phyloP scores from a whole-genome alignment of 805 yeast species.

The Starmerella bombicola region DNA sequence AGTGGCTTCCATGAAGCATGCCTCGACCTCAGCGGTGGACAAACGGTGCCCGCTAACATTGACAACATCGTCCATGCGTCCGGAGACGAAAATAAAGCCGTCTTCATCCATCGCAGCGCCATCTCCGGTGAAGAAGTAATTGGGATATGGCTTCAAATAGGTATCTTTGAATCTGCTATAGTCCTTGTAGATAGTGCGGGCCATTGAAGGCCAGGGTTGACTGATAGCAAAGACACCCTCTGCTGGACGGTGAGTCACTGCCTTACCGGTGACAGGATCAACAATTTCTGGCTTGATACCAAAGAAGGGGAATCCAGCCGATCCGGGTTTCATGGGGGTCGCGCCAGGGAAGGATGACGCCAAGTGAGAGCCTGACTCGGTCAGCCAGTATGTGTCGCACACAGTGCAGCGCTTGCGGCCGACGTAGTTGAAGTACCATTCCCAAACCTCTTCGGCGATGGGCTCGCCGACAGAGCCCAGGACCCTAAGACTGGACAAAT shows the following conservation, averaged over 20 bases:
- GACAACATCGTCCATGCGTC: slow-evolving; percentile 97
- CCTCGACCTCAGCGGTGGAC: slow-evolving; percentile 97
- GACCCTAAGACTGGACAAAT: slow-evolving; percentile 75
- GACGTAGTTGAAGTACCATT: slow-evolving; percentile 88
- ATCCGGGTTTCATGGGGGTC: slow-evolving; percentile 91
- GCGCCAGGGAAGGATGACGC: slow-evolving; percentile 92
- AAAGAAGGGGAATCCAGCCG: slow-evolving; percentile 92
- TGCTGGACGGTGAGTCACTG: slow-evolving; percentile 72
- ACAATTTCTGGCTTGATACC: slow-evolving; percentile 84
- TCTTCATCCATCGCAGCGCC: slow-evolving; percentile 97
- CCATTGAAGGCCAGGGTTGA: slow-evolving; percentile 96
- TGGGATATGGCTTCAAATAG: slow-evolving; percentile 84
- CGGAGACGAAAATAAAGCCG: slow-evolving; percentile 95
- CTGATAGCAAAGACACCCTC: slow-evolving; percentile 92
- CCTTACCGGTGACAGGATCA: slow-evolving; percentile 86
- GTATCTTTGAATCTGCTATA: slow-evolving; percentile 81
- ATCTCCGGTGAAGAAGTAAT: slow-evolving; percentile 92
- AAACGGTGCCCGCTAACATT: slow-evolving; percentile 95
- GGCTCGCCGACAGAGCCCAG: slow-evolving; percentile 98
- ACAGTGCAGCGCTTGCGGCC: slow-evolving; percentile 85
- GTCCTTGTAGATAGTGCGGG: slow-evolving; percentile 86
- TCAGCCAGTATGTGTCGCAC: slow-evolving; percentile 97
- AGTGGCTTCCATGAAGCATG: slow-evolving; percentile 38
- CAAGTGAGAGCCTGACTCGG: slow-evolving; percentile 93
- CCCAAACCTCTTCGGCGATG: slow-evolving; percentile 95